These are phyloP conservation scores for Babjeviella inositovora DNA, from an alignment of 805 yeast genomes.

Conservation along the genomic window DNA sequence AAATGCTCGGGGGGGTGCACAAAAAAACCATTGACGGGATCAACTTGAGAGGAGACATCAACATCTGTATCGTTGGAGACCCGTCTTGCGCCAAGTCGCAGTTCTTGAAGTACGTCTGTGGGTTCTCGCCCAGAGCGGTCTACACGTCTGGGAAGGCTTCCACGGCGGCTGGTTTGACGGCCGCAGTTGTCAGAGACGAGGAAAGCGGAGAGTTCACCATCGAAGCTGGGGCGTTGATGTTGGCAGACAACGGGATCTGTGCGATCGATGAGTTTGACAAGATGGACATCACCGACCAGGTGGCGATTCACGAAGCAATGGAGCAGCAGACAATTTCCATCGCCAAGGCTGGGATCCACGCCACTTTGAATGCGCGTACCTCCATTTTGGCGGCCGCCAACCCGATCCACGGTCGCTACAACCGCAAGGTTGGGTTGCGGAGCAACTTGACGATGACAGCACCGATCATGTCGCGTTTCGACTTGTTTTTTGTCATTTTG, in stretches of 20 bases:
- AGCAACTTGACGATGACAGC: conserved; percentile 92
- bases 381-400: conserved; percentile 98
- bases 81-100: conserved; percentile 97
- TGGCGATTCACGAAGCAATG: conserved; percentile 99
- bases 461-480: conserved; percentile 97
- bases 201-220: conserved; percentile 95
- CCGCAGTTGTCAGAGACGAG: conserved; percentile 94
- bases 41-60: conserved; percentile 89
- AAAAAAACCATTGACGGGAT: conserved; percentile 89
- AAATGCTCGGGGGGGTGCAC: conserved; percentile 90
- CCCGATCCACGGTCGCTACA: conserved; percentile 94
- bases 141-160: conserved; percentile 98
- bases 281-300: conserved; percentile 92
- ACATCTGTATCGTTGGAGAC: conserved; percentile 92
- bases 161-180: conserved; percentile 96
- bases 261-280: conserved; percentile 98
- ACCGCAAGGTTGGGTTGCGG: conserved; percentile 68
- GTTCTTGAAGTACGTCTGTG: conserved; percentile 82
- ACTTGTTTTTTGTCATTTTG: conserved; percentile 81
- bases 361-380: conserved; percentile 92
- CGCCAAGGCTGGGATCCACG: conserved; percentile 98
- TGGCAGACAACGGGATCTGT: conserved; percentile 97
- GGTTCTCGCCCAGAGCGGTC: conserved; percentile 85
- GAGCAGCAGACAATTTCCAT: conserved; percentile 98
- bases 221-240: conserved; percentile 97